These are phyloP conservation scores for Calonectria hawksworthii DNA, from an alignment of 2,329 filamentous ascomycete genomes.

Conservation along the genomic window DNA sequence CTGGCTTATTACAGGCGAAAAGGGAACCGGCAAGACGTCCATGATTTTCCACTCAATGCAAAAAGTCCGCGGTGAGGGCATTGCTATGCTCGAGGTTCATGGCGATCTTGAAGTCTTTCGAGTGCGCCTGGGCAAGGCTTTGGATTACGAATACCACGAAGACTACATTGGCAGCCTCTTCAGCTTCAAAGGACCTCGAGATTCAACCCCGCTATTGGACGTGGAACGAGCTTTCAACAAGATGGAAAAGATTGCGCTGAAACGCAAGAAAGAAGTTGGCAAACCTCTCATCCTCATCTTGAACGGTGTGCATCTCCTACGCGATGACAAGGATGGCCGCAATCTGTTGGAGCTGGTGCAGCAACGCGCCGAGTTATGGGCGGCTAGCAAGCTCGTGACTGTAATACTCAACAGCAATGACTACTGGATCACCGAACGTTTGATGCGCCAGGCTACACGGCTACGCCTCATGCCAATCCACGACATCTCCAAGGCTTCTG, in stretches of 20 bases:
- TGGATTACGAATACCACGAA: conserved; percentile 78
- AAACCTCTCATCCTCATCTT: conserved; percentile 75
- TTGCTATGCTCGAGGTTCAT: conserved; percentile 79
- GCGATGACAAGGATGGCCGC: conserved; percentile 76
- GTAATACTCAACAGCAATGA: conserved; percentile 69
- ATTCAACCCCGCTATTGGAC: conserved; percentile 77
- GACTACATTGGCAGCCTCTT: conserved; percentile 80
- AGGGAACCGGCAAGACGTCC: conserved; percentile 79
- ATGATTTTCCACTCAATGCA: conserved; percentile 81
- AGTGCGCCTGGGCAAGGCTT: conserved; percentile 77
- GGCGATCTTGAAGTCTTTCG: conserved; percentile 80
- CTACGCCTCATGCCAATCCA: conserved; percentile 68
- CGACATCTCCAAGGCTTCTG: conserved; percentile 63
- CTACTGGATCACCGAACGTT: conserved; percentile 70
- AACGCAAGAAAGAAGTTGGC: conserved; percentile 60
- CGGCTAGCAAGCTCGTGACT: conserved; percentile 77
- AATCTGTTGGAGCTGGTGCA: conserved; percentile 79
- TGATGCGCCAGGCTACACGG: conserved; percentile 68
- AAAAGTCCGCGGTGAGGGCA: conserved; percentile 75
- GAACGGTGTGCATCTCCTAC: conserved; percentile 76
- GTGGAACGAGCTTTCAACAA: conserved; percentile 83
- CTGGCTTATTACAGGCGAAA: conserved; percentile 77
- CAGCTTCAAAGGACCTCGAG: conserved; percentile 77
- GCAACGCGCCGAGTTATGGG: conserved; percentile 81
- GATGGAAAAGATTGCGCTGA: conserved; percentile 77